phyloP scores from a whole-genome alignment of 75 land plant species.

The Isoetes taiwanensis region DNA sequence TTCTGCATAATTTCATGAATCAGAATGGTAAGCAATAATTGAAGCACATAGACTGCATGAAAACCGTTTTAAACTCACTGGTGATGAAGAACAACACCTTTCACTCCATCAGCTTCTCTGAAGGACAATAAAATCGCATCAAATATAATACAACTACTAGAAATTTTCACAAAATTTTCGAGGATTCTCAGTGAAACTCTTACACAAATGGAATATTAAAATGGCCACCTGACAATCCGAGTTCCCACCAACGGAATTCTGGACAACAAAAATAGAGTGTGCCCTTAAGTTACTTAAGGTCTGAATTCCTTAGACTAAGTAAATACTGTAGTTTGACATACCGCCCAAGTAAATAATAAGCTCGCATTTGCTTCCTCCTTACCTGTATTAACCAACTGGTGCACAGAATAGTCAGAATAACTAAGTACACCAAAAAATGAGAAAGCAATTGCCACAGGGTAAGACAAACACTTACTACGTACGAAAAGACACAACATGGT shows the following conservation, averaged over 20 bases:
- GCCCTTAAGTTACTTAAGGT: neutral
- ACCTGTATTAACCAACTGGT: too few species aligned
- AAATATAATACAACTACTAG: neutral
- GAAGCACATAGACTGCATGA: neutral
- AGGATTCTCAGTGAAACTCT: neutral
- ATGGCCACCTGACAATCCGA: slow-evolving; percentile 1
- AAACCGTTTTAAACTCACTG: neutral
- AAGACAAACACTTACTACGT: slow-evolving; percentile 79
- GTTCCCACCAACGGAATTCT: neutral
- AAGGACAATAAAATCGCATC: neutral
- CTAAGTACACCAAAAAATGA: too few species aligned
- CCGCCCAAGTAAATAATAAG: neutral
- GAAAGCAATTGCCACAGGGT: too few species aligned
- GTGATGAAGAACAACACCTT: neutral
- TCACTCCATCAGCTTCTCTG: neutral
- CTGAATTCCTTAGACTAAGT: neutral
- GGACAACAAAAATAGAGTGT: neutral
- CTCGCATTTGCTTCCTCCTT: neutral
- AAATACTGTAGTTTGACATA: neutral
- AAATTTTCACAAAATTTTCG: neutral
- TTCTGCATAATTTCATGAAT: neutral
- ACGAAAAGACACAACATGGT: slow-evolving; percentile 78
- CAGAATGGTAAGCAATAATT: neutral
- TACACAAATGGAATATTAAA: neutral
- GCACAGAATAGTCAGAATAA: too few species aligned